These are phyloP conservation scores for Platismatia glauca DNA, from an alignment of 495 filamentous ascomycete species.

Conservation along the genomic window DNA sequence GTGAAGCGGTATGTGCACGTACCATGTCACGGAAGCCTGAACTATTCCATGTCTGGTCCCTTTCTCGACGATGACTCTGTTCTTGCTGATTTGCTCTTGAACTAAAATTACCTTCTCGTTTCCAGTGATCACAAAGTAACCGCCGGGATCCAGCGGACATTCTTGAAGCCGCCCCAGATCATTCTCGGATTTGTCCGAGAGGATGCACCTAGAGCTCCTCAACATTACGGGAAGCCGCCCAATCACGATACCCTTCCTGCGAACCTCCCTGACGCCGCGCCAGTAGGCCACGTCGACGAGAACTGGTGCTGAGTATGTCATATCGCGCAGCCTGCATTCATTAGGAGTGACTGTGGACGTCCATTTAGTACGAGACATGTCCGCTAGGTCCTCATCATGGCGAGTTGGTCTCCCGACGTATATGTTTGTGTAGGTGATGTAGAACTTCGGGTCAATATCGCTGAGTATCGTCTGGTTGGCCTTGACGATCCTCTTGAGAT, in stretches of 20 bases:
- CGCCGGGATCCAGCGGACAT: constrained; percentile 90
- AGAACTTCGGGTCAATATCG: constrained; percentile 81
- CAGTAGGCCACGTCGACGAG: constrained; percentile 81
- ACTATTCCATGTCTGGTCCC: constrained; percentile 83
- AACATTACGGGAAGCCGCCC: constrained; percentile 95
- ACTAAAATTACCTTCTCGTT: constrained; percentile 98
- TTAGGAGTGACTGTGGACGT: constrained; percentile 64
- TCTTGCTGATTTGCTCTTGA: constrained; percentile 97
- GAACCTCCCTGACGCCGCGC: constrained; percentile 61
- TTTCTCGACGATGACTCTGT: constrained; percentile 91
- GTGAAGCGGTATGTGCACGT: not conserved
- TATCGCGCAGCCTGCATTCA: constrained; percentile 90
- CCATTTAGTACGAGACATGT: constrained; percentile 22
- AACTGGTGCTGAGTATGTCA: constrained; percentile 90
- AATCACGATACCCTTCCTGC: constrained; percentile 62
- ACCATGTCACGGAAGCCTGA: constrained; percentile 89
- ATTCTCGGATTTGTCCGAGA: constrained; percentile 67
- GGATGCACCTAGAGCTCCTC: constrained; percentile 81
- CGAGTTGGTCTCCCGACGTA: constrained; percentile 71
- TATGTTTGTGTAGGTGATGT: constrained; percentile 75
- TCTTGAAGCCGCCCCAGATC: constrained; percentile 86
- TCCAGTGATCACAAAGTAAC: constrained; percentile 96
- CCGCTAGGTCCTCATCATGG: constrained; percentile 56
- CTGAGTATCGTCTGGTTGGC: constrained; percentile 77
- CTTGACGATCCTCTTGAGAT: constrained; percentile 90